Evolutionary conservation across 2,329 filamentous ascomycete species (phyloP).

Genomic region (Fusarium stilboides): DNA sequence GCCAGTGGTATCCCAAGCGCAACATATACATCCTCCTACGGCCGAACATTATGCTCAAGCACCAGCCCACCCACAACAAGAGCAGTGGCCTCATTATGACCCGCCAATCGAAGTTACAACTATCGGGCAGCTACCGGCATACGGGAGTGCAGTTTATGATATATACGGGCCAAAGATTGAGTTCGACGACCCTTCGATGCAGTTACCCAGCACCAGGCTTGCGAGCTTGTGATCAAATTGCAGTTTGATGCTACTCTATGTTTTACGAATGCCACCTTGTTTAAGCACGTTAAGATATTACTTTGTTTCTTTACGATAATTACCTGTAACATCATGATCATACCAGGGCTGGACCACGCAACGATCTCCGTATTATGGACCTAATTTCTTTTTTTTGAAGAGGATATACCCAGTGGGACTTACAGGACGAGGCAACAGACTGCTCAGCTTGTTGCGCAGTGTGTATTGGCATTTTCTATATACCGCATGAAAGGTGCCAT

Average conservation of each 20-base stretch:
- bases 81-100: slow-evolving; percentile 73
- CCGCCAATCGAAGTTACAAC: slow-evolving; percentile 70
- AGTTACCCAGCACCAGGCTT: slow-evolving; percentile 72
- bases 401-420: slow-evolving; percentile 53
- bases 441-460: slow-evolving; percentile 11
- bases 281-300: slow-evolving; percentile 25
- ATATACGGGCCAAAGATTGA: slow-evolving; percentile 71
- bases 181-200: slow-evolving; percentile 70
- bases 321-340: slow-evolving; percentile 47
- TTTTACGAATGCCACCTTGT: slow-evolving; percentile 34
- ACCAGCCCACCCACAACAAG: slow-evolving; percentile 60
- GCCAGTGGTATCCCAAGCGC: slow-evolving; percentile 55
- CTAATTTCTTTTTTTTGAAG: slow-evolving; percentile 44
- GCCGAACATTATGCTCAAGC: slow-evolving; percentile 56
- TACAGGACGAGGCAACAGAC: slow-evolving; percentile 47
- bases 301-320: slow-evolving; percentile 32
- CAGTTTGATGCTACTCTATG: slow-evolving; percentile 16
- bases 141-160: slow-evolving; percentile 66
- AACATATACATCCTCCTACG: slow-evolving; percentile 45
- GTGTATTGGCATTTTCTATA: slow-evolving; percentile 25
- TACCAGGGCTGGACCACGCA: slow-evolving; percentile 45
- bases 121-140: slow-evolving; percentile 67
- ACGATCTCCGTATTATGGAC: slow-evolving; percentile 40
- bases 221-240: slow-evolving; percentile 65
- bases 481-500: slow-evolving; percentile 33